These are phyloP conservation scores for Lactifluus pinguis DNA, from an alignment of 768 basidiomycete genomes.

Conservation along the genomic window DNA sequence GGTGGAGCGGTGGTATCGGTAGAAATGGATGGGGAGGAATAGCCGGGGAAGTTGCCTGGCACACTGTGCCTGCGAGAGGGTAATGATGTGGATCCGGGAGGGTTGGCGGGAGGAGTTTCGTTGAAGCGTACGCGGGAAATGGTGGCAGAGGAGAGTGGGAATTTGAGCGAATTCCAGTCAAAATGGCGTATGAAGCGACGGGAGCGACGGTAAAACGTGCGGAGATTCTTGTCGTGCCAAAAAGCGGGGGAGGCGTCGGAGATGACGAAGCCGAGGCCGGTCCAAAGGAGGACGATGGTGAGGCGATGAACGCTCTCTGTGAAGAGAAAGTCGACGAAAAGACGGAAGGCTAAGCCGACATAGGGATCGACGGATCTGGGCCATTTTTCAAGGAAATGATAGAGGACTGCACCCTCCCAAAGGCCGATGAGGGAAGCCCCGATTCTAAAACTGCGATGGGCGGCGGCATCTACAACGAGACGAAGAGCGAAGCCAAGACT, in stretches of 20 bases:
- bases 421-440: conserved; percentile 64
- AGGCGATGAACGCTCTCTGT: conserved; percentile 45
- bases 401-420: conserved; percentile 71
- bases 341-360: conserved; percentile 55
- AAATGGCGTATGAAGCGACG: conserved; percentile 19
- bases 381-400: conserved; percentile 61
- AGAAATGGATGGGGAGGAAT: conserved; percentile 12
- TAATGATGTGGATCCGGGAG: neutral
- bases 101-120: neutral
- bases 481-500: conserved; percentile 58
- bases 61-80: conserved; percentile 5
- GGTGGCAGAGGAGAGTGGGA: conserved; percentile 22
- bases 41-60: conserved; percentile 13
- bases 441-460: conserved; percentile 39
- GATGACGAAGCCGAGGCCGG: conserved; percentile 42
- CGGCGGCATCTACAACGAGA: conserved; percentile 46
- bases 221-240: conserved; percentile 34
- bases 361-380: conserved; percentile 62
- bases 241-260: conserved; percentile 42
- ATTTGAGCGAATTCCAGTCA: conserved; percentile 10
- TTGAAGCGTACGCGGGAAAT: conserved; percentile 20
- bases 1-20: neutral
- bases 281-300: conserved; percentile 44
- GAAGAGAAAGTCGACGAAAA: conserved; percentile 62
- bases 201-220: conserved; percentile 23